phyloP scores from a whole-genome alignment of 2,329 filamentous ascomycete genomes.

The Neurospora sp. region DNA sequence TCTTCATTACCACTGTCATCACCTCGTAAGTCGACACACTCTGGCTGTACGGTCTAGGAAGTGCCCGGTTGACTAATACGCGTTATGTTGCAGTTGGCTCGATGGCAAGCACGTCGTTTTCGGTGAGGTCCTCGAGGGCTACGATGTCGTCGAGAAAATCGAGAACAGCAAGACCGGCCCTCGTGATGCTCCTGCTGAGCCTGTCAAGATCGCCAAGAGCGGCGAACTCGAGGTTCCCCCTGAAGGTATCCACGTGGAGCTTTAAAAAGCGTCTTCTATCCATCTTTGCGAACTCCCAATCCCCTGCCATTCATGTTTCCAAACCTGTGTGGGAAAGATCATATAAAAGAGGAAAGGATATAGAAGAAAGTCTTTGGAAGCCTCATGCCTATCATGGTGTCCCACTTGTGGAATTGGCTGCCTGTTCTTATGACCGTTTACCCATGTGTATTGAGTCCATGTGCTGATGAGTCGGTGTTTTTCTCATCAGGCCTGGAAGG shows the following conservation, averaged over 20 bases:
- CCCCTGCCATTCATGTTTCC: conserved; percentile 16
- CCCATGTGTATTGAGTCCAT: conserved; percentile 1
- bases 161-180: conserved; percentile 57
- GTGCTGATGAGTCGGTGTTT: conserved; percentile 24
- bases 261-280: conserved; percentile 43
- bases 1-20: conserved; percentile 80
- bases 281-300: conserved; percentile 1
- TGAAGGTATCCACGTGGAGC: conserved; percentile 90
- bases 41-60: not conserved
- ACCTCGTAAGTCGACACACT: conserved; percentile 48
- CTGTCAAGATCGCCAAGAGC: conserved; percentile 71
- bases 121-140: conserved; percentile 79
- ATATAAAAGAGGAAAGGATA: not conserved
- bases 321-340: not conserved
- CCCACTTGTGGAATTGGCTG: not conserved
- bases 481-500: conserved; percentile 24
- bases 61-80: conserved; percentile 7
- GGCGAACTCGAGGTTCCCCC: conserved; percentile 72
- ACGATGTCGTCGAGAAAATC: conserved; percentile 70
- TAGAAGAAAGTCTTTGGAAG: not conserved
- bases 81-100: conserved; percentile 50
- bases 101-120: conserved; percentile 81
- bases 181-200: conserved; percentile 58
- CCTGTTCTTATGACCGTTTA: not conserved
- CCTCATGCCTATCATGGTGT: not conserved